These are phyloP conservation scores for Exutisphaerella laricina DNA, from an alignment of 2,329 filamentous ascomycete species.

Conservation along the genomic window DNA sequence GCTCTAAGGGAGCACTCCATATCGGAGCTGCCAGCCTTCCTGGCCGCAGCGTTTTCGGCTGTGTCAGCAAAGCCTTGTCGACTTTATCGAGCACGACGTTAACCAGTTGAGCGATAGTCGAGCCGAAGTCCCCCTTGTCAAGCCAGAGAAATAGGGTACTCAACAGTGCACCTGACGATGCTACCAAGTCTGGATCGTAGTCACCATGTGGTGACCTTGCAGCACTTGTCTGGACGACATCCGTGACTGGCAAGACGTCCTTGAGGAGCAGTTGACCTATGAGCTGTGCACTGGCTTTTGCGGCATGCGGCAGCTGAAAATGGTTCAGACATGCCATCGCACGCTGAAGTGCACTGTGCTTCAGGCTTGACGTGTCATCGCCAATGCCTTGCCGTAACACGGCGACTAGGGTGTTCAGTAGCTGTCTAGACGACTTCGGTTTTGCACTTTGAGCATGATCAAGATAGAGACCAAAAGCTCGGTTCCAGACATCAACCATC, in stretches of 20 bases:
- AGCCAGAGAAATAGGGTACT: constrained; percentile 26
- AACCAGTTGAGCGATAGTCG: constrained; percentile 29
- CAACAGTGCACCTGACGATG: constrained; percentile 4
- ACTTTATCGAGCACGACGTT: constrained; percentile 30
- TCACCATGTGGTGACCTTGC: not conserved
- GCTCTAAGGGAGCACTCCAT: constrained; percentile 23
- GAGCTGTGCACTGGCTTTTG: constrained; percentile 21
- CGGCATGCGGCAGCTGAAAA: constrained; percentile 13
- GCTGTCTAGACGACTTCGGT: constrained; percentile 44
- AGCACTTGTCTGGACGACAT: constrained; percentile 4
- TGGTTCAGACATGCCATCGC: constrained; percentile 23
- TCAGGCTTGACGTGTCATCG: constrained; percentile 1
- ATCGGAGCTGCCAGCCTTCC: constrained; percentile 7
- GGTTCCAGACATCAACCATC: constrained; percentile 35
- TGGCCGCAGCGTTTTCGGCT: not conserved
- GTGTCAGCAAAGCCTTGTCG: constrained; percentile 12
- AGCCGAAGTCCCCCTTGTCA: constrained; percentile 34
- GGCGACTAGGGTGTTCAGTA: constrained; percentile 38
- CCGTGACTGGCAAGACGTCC: constrained; percentile 11
- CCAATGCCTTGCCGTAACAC: constrained; percentile 30
- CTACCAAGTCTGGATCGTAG: not conserved
- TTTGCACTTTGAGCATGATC: constrained; percentile 40
- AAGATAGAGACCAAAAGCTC: constrained; percentile 39
- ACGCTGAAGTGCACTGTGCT: constrained; percentile 18
- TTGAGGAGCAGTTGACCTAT: constrained; percentile 17